Base-by-base conservation (phyloP, 805 yeast genomes). In the Lachancea waltii region DNA sequence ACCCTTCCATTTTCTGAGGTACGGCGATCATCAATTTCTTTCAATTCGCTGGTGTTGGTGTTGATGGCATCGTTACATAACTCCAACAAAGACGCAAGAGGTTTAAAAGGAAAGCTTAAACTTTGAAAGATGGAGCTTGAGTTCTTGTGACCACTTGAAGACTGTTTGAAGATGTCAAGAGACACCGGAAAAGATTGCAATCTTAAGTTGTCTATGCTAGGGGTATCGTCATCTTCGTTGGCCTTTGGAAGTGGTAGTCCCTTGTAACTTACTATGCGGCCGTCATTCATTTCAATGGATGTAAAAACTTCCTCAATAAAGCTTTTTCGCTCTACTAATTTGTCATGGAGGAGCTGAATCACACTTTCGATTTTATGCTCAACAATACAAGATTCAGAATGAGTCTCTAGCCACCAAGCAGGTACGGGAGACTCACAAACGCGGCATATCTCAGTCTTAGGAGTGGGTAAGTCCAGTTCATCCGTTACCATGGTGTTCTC, bases 331-430 rank as follows among this genome's bases (percentile, higher is more conserved):
- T 89, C 96, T 3, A 73, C 62, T 3, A 90, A 65, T 14, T 71
- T 68, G 48, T 92, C 97, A 47, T 90, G 95, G 32, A 79, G 66
- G 24, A 69, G 49, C 52, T 82, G 85, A 7, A 90, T 76, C 23
- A 79, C 79, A 48, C 86, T 87, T 52, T 80, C 87, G 8, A 83
- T 75, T 50, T 79, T 73, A 61, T 87, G 95, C 57, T 89, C 97
- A 24, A 85, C 73, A 20, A 84, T 68, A 51, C 99, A 92, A 33
- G 84, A 64, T 53, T 87, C 92, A 1, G 90, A 81, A 61, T 92
- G 99, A 35, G 80, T 73, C 50, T 90, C 98, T 27, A 92, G 68
- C 82, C 95, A 92, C 98, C 98, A 92, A 3, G 87, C 83, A 3
- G 95, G 96, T n/a, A 87, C 79, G 33, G 73, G 73, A 21, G 79